Base-by-base conservation (phyloP, 2,329 filamentous ascomycete genomes). In the Aspergillus pseudoterreus region DNA sequence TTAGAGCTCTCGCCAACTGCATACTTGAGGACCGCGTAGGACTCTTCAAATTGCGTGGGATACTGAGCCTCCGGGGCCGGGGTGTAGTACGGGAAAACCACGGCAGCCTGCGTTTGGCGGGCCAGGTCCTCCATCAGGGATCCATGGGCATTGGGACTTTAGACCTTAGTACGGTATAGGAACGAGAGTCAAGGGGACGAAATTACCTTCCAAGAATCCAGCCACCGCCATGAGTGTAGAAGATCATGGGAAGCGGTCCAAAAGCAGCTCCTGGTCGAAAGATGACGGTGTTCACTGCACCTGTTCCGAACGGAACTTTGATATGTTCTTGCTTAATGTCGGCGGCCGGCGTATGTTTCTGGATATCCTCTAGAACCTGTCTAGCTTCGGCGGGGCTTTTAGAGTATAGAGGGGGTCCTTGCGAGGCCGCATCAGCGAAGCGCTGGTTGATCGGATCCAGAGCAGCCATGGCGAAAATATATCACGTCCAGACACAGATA, bases 181-280 rank as follows among this genome's bases (percentile, higher is more conserved):
- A 14, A 17, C 35, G n/a, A n/a, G n/a, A 14, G 10, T n/a, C 12
- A 3, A 19, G 15, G 22, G 27, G 11, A 22, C 17, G 14, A 11
- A n/a, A n/a, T 38, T 38, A 53, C 50, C 53, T 55, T 24, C 53
- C 53, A 11, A 53, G 38, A 24, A 55, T 55, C 53, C 50, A 53
- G 8, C 53, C 53, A 22, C 53, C 53, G 22, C 53, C 53, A 22
- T 55, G 53, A 11, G 50, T 55, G 32, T 53, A 55, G 33, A 55
- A 55, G n/a, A 55, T 49, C 33, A 52, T 35, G 2, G 53, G 47
- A 3, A 55, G 36, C 4, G 46, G 14, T 6, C 22, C 35, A n/a
- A n/a, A 19, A 10, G 43, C 43, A n/a, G 21, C 17, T 19, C 27
- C 32, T 12, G 43, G 43, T 10, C 43, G 43, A 32, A 45, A 45